Conservation (phyloP, 108 stramenopile species). For the Discostella stelligeroides region DNA sequence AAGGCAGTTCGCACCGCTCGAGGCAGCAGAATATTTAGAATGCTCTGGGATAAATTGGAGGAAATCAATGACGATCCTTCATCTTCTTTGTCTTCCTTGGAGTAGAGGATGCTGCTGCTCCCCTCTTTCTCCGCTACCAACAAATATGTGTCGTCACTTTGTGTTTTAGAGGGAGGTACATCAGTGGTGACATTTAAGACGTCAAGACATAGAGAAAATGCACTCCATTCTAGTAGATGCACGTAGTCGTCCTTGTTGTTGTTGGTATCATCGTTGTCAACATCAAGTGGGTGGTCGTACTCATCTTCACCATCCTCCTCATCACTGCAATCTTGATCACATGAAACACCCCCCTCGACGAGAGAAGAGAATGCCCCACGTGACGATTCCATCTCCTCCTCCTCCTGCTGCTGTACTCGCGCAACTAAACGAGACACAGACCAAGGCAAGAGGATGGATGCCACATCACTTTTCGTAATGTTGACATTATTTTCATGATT, state of each 20-base stretch:
- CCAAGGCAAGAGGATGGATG: slow-evolving; percentile 43
- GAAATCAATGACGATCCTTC: slow-evolving; percentile 14
- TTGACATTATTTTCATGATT: slow-evolving; percentile 6
- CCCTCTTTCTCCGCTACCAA: too few species aligned
- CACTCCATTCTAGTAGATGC: slow-evolving; percentile 18
- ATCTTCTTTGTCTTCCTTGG: slow-evolving; percentile 5
- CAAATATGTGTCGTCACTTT: too few species aligned
- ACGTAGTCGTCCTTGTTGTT: background rate
- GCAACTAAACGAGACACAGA: slow-evolving; percentile 27
- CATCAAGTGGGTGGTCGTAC: background rate
- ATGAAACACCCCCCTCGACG: too few species aligned
- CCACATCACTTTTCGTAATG: slow-evolving; percentile 39
- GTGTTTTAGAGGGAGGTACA: too few species aligned
- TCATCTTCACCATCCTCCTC: background rate
- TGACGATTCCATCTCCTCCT: background rate
- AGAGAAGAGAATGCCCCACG: background rate
- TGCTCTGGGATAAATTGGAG: slow-evolving; percentile 26
- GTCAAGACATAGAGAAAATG: slow-evolving; percentile 28
- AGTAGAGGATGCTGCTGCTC: background rate
- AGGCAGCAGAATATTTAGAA: slow-evolving; percentile 19
- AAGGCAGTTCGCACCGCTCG: slow-evolving; percentile 14
- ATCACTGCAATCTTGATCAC: background rate
- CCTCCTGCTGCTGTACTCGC: background rate
- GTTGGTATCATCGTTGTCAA: background rate
- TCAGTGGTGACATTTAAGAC: background rate